phyloP scores from a whole-genome alignment of 1,139 yeast genomes.

The Kodamaea arcana region DNA sequence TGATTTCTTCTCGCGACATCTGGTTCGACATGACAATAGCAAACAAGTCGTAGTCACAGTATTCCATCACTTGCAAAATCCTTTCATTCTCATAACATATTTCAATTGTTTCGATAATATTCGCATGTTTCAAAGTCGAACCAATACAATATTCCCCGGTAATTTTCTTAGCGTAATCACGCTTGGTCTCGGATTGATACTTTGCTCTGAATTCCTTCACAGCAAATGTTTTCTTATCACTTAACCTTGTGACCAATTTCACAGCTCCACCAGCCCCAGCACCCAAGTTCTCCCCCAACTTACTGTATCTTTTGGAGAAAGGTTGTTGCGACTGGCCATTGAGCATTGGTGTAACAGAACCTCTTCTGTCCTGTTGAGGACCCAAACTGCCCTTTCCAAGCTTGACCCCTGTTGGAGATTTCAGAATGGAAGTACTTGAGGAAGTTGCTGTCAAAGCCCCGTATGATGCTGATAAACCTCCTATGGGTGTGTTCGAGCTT shows the following conservation, averaged over 20 bases:
- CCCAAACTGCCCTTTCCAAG: neutral
- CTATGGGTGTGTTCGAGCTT: constrained; percentile 14
- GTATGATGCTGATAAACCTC: neutral
- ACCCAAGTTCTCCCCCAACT: constrained; percentile 82
- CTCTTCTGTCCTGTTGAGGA: constrained; percentile 33
- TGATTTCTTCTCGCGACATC: constrained; percentile 81
- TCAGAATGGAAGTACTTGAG: constrained; percentile 23
- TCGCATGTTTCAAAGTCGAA: constrained; percentile 83
- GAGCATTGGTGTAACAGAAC: constrained; percentile 33
- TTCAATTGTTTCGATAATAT: constrained; percentile 86
- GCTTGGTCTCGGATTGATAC: constrained; percentile 67
- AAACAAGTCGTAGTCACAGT: constrained; percentile 87
- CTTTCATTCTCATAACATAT: constrained; percentile 86
- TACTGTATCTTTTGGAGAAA: constrained; percentile 72
- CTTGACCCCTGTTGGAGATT: neutral
- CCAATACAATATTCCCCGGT: constrained; percentile 97
- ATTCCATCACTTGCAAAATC: constrained; percentile 90
- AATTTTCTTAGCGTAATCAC: constrained; percentile 90
- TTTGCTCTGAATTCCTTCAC: constrained; percentile 87
- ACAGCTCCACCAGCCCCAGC: constrained; percentile 98
- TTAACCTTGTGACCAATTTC: constrained; percentile 61
- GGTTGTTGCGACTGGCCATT: constrained; percentile 22
- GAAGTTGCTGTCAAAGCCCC: constrained; percentile 26
- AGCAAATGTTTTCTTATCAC: constrained; percentile 76
- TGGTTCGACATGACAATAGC: constrained; percentile 95